Conservation (phyloP, 2,329 filamentous ascomycete species). For the Ambrosiella beaveri region DNA sequence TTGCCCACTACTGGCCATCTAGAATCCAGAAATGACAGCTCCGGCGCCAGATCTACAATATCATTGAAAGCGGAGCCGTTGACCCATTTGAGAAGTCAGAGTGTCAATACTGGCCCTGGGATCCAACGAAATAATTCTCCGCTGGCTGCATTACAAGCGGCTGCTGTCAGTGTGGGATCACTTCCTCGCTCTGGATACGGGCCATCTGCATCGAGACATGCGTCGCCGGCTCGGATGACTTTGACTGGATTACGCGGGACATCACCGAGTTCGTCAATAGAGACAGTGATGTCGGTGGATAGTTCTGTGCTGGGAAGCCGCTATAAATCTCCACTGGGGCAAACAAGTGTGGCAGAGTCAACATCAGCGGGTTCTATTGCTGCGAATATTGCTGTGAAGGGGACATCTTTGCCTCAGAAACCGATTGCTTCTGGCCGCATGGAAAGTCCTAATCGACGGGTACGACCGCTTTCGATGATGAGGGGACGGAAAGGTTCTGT, state of each 20-base stretch:
- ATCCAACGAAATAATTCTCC: not conserved
- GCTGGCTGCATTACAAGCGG: slow-evolving; percentile 5
- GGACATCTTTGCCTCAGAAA: not conserved
- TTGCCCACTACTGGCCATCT: not conserved
- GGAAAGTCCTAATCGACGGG: not conserved
- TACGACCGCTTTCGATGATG: not conserved
- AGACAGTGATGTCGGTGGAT: not conserved
- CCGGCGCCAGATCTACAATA: too few species aligned
- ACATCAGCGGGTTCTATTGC: slow-evolving; percentile 20
- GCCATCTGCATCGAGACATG: not conserved
- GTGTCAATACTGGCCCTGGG: not conserved
- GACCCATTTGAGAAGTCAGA: not conserved
- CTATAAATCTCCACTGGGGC: slow-evolving; percentile 4
- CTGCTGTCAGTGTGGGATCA: not conserved
- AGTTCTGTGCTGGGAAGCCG: slow-evolving; percentile 1
- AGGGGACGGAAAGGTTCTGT: not conserved
- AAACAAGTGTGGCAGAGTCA: not conserved
- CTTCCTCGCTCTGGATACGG: not conserved
- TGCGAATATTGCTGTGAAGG: slow-evolving; percentile 37
- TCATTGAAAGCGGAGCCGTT: not conserved
- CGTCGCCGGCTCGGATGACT: not conserved
- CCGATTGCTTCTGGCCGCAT: not conserved
- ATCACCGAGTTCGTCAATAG: slow-evolving; percentile 4
- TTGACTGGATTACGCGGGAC: not conserved
- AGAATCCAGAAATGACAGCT: not conserved